Conservation (phyloP, 306 rosid genomes). For the Canavalia gladiata region DNA sequence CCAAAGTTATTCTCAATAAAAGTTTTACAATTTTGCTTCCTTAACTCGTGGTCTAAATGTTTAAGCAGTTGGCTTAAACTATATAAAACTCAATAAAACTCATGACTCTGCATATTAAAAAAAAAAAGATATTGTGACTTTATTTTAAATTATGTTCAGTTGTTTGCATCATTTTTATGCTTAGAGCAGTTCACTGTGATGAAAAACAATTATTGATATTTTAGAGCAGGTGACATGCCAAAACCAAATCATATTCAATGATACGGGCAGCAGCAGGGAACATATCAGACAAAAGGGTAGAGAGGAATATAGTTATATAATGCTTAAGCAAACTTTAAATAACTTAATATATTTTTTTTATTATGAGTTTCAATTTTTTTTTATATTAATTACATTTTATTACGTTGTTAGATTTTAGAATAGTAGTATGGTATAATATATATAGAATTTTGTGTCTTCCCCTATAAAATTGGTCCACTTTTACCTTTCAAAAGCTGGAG, state of each 20-base stretch:
- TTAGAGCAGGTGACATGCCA: not conserved
- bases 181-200: slow-evolving; percentile 19
- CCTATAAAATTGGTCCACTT: not conserved
- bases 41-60: too few species aligned
- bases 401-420: not conserved
- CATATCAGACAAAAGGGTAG: slow-evolving; percentile 20
- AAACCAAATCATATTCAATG: slow-evolving; percentile 17
- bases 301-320: not conserved
- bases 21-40: too few species aligned
- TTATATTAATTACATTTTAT: not conserved
- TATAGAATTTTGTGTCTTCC: slow-evolving; percentile 2
- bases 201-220: not conserved
- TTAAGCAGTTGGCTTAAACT: too few species aligned
- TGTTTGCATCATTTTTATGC: not conserved
- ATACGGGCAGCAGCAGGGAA: slow-evolving; percentile 23
- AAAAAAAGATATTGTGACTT: too few species aligned
- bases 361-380: not conserved
- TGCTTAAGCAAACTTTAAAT: slow-evolving; percentile 1
- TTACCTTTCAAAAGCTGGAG: not conserved
- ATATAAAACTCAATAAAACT: too few species aligned
- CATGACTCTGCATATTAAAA: too few species aligned
- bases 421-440: not conserved
- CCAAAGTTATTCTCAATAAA: too few species aligned
- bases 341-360: not conserved
- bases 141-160: too few species aligned